Conservation (phyloP, 768 basidiomycete genomes). For the Hemileccinum rubropunctum region DNA sequence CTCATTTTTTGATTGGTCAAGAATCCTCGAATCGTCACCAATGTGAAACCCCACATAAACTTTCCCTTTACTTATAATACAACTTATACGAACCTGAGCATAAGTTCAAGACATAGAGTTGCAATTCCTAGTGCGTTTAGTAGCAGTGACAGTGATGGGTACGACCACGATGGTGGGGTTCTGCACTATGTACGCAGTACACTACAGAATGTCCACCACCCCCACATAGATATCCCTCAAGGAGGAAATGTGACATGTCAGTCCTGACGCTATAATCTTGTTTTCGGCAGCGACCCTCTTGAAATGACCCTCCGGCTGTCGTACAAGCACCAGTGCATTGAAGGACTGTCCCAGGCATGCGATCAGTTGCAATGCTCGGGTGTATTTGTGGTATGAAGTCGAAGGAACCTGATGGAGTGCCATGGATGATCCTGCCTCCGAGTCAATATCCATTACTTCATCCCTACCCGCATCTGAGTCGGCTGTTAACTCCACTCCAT, state of each 20-base stretch:
- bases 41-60: too few relatives aligned
- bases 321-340: conserved; percentile 1
- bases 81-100: too few relatives aligned
- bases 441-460: neutral
- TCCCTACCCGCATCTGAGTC: neutral
- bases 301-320: conserved; percentile 32
- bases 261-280: conserved; percentile 22
- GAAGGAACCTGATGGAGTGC: neutral
- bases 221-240: neutral
- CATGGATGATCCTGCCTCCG: neutral
- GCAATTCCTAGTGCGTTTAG: too few relatives aligned
- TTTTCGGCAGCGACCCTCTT: conserved; percentile 2
- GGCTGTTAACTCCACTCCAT: neutral
- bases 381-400: neutral
- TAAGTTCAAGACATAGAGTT: too few relatives aligned
- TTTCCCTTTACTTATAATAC: too few relatives aligned
- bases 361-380: conserved; percentile 1
- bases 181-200: too few relatives aligned
- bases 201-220: conserved; percentile 2
- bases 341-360: conserved; percentile 2
- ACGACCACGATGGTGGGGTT: too few relatives aligned
- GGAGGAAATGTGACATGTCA: neutral
- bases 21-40: too few relatives aligned
- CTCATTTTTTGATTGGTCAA: too few relatives aligned
- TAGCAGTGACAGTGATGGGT: too few relatives aligned